phyloP scores from a whole-genome alignment of 495 filamentous ascomycete species.

The Ascodesmis nigricans region DNA sequence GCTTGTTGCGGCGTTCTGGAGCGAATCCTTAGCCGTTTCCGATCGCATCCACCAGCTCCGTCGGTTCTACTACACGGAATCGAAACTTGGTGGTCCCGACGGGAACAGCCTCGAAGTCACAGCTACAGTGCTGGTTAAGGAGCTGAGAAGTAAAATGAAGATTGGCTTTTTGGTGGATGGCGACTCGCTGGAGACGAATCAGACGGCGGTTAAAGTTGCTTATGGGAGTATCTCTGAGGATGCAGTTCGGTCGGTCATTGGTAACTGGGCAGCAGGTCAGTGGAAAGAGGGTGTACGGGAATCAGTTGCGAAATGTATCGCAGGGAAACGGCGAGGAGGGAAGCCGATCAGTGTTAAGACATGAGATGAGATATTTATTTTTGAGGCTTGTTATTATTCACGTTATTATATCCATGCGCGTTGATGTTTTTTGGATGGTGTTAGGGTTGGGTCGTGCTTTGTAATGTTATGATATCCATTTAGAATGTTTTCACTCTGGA shows the following conservation, averaged over 20 bases:
- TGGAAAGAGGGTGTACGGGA: constrained; percentile 4
- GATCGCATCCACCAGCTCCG: constrained; percentile 29
- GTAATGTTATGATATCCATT: no score
- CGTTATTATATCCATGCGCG: no score
- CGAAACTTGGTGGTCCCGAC: constrained; percentile 33
- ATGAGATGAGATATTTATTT: no score
- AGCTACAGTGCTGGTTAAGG: constrained; percentile 32
- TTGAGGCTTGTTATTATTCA: no score
- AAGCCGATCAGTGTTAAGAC: constrained; percentile 1
- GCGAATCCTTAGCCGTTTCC: constrained; percentile 29
- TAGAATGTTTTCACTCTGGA: no score
- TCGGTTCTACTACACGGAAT: constrained; percentile 6
- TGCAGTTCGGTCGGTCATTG: neutral
- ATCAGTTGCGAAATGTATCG: constrained; percentile 2
- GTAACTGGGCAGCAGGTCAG: neutral
- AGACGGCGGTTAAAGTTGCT: constrained; percentile 29
- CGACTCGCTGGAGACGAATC: constrained; percentile 23
- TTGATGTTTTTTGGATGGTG: no score
- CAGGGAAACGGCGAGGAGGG: constrained; percentile 1
- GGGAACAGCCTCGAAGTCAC: constrained; percentile 20
- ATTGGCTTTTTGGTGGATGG: constrained; percentile 29
- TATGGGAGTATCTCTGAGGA: constrained; percentile 34
- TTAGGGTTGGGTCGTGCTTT: no score
- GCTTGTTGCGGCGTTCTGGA: constrained; percentile 37
- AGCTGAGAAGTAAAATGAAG: constrained; percentile 38